phyloP scores from a whole-genome alignment of 2,329 filamentous ascomycete species.

The Thelonectria blattea region DNA sequence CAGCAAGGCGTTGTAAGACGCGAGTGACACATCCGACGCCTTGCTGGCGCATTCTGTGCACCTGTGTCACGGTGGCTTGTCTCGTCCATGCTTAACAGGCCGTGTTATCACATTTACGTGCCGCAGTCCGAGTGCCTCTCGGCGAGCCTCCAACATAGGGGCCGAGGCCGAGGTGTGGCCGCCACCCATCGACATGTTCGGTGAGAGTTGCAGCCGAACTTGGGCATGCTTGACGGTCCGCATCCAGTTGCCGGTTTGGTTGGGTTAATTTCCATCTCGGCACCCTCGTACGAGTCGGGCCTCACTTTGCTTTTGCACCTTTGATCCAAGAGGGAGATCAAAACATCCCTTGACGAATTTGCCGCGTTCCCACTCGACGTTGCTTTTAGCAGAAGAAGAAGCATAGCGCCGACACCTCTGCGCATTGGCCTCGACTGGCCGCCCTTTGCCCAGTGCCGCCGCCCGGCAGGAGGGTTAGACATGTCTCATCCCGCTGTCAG shows the following conservation, averaged over 20 bases:
- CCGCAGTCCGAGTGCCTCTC: background rate
- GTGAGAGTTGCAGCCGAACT: constrained; percentile 2
- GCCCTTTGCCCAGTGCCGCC: constrained; percentile 18
- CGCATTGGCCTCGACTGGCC: constrained; percentile 1
- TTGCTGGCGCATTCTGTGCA: constrained; percentile 5
- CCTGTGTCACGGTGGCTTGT: constrained; percentile 15
- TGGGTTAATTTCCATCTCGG: background rate
- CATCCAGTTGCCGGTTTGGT: background rate
- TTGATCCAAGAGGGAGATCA: background rate
- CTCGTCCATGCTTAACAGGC: constrained; percentile 10
- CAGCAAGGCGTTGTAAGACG: constrained; percentile 7
- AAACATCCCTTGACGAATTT: background rate
- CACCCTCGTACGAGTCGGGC: constrained; percentile 10
- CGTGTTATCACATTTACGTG: constrained; percentile 8
- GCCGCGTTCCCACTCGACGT: constrained; percentile 4
- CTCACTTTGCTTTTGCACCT: constrained; percentile 12
- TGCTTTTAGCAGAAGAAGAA: constrained; percentile 13
- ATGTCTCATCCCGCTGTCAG: constrained; percentile 32
- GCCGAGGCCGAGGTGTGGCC: constrained; percentile 10
- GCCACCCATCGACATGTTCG: background rate
- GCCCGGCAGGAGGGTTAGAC: constrained; percentile 4
- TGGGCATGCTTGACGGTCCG: background rate
- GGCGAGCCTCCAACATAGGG: background rate
- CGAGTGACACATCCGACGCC: constrained; percentile 5
- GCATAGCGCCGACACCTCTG: background rate